Base-by-base conservation (phyloP, 345 rosid genomes). In the Citrus cavaleriei region DNA sequence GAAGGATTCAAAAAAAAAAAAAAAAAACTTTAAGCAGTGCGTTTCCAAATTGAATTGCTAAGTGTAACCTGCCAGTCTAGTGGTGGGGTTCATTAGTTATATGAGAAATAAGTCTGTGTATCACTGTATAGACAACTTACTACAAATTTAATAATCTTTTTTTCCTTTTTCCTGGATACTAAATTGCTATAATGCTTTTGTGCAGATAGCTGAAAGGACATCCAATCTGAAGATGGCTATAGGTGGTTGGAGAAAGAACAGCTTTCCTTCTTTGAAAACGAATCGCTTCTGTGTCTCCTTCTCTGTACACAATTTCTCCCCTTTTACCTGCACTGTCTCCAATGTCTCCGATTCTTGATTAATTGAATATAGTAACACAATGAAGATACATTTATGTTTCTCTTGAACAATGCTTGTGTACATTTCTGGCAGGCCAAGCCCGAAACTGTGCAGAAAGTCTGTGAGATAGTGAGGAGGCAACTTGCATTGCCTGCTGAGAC, bases 391-490 rank as follows among this genome's bases (percentile, higher is more conserved):
- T 27, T 6, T 10, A 6, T 49, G 60, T 68, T 24, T 67, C 27
- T 55, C 60, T 38, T 62, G 13, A 73, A 73, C 55, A 64, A 40
- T 58, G 34, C 42, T 10, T 25, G 42, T 35, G 24, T 4, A 57
- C 22, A 0, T 51, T 7, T 54, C 25, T 61, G 60, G 62, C 84
- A 93, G 98, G 98, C 95, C 55, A 95, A 89, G 72, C 90, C 94
- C 24, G 95, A 92, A 83, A 95, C 98, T 0, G 92, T 93, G 81
- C 82, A 87, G 38, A 91, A 90, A 87, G 98, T 95, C 65, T 89
- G 93, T 77, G 90, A 86, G 37, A 90, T 92, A 72, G 98, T 95
- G 84, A 93, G 87, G 86, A 91, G 90, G 63, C 98, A 95, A 82
- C 83, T 93, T n/a, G 95, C 94, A 51, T 83, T 95, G 70, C n/a